phyloP scores from a whole-genome alignment of 495 filamentous ascomycete species.

The Podospora pseudopauciseta region DNA sequence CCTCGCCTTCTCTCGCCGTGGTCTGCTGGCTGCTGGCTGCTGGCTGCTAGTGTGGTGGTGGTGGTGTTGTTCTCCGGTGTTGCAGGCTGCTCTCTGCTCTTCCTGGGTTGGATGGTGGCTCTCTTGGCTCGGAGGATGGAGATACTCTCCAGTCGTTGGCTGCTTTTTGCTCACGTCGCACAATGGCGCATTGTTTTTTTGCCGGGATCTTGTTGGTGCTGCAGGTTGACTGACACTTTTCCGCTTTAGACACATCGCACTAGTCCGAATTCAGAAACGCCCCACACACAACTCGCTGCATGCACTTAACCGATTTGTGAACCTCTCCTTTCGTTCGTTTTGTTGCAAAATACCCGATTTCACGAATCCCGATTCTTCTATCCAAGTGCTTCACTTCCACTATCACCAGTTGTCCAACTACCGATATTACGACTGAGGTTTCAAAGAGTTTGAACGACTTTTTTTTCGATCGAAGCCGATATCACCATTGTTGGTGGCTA shows the following conservation, averaged over 20 bases:
- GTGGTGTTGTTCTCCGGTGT: conserved; percentile 1
- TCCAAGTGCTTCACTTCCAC: background rate
- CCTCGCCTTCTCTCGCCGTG: background rate
- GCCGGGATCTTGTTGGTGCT: conserved; percentile 4
- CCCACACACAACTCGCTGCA: background rate
- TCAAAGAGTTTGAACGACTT: background rate
- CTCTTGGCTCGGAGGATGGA: background rate
- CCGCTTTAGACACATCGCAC: conserved; percentile 9
- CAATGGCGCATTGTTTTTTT: background rate
- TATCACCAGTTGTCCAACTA: background rate
- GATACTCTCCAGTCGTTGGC: background rate
- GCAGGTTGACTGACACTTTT: conserved; percentile 11
- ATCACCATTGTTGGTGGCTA: too few relatives aligned
- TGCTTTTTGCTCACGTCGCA: conserved; percentile 6
- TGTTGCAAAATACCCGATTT: background rate
- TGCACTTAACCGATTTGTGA: background rate
- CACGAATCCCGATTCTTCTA: background rate
- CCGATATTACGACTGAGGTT: background rate
- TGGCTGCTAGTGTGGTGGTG: background rate
- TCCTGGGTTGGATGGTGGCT: conserved; percentile 4
- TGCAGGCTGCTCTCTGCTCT: conserved; percentile 15
- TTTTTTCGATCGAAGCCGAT: background rate
- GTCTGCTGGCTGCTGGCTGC: background rate
- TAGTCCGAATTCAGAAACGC: conserved; percentile 19
- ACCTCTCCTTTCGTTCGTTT: background rate